Conservation (phyloP, 352 stramenopile genomes). For the Poterioochromonas sp. region DNA sequence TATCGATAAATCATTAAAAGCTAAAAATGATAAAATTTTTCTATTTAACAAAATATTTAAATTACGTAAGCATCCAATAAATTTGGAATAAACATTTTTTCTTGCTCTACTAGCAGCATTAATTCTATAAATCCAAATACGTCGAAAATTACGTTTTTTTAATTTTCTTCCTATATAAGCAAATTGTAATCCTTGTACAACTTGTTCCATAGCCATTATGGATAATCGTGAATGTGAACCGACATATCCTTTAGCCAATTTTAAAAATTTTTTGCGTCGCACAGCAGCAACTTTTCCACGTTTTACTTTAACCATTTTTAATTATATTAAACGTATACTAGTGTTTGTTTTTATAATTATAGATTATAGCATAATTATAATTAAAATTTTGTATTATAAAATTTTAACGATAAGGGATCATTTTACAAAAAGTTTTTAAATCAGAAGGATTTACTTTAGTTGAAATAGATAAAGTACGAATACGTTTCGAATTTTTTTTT, state of each 20-base stretch:
- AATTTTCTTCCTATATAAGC: conserved; percentile 2
- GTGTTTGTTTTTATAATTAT: not conserved
- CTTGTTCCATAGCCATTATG: not conserved
- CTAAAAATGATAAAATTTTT: conserved; percentile 32
- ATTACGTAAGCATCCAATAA: conserved; percentile 19
- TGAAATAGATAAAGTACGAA: not conserved
- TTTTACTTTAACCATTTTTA: conserved; percentile 9
- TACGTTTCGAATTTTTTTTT: conserved; percentile 8
- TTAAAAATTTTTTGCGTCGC: conserved; percentile 21
- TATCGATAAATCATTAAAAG: conserved; percentile 31
- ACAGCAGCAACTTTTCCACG: not conserved
- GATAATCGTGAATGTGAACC: not conserved
- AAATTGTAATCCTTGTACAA: conserved; percentile 6
- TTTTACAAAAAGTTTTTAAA: conserved; percentile 6
- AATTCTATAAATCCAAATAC: conserved; percentile 24
- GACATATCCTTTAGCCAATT: conserved; percentile 4
- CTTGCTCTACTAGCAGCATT: conserved; percentile 6
- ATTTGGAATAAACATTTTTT: conserved; percentile 5
- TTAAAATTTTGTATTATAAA: not conserved
- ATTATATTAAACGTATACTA: not conserved
- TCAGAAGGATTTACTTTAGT: not conserved
- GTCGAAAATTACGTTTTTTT: conserved; percentile 20
- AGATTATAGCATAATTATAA: too few species aligned
- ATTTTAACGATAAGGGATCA: conserved; percentile 4
- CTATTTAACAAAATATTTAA: conserved; percentile 32